Conservation (phyloP, 331 rosid species). For the Saraca asoca region DNA sequence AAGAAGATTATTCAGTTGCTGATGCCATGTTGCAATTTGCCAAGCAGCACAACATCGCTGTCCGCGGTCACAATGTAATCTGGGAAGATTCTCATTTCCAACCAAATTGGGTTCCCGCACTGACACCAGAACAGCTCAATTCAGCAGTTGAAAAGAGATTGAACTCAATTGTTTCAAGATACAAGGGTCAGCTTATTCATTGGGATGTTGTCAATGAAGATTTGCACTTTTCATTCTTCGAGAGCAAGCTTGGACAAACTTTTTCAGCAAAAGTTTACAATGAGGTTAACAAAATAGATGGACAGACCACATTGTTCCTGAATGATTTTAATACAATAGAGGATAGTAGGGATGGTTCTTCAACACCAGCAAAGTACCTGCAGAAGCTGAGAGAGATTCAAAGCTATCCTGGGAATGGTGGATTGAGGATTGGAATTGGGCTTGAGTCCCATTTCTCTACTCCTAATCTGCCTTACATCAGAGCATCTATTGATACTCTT, state of each 20-base stretch:
- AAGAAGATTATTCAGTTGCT: slow-evolving; percentile 41
- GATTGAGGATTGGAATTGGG: slow-evolving; percentile 54
- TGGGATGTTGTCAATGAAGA: slow-evolving; percentile 91
- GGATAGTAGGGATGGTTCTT: slow-evolving; percentile 40
- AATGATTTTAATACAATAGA: slow-evolving; percentile 77
- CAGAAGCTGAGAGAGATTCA: slow-evolving; percentile 49
- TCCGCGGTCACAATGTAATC: slow-evolving; percentile 71
- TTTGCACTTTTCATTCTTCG: slow-evolving; percentile 56
- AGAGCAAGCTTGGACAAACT: slow-evolving; percentile 42
- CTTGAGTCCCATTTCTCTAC: slow-evolving; percentile 65
- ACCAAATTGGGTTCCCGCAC: slow-evolving; percentile 57
- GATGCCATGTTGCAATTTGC: slow-evolving; percentile 66
- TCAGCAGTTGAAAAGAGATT: slow-evolving; percentile 44
- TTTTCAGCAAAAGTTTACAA: slow-evolving; percentile 43
- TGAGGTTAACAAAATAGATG: slow-evolving; percentile 45
- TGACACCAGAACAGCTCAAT: slow-evolving; percentile 36
- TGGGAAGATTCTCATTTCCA: slow-evolving; percentile 57
- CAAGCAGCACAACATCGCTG: slow-evolving; percentile 39
- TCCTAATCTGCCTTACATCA: slow-evolving; percentile 63
- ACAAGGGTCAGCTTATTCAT: slow-evolving; percentile 55
- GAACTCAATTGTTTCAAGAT: slow-evolving; percentile 51
- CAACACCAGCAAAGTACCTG: slow-evolving; percentile 51
- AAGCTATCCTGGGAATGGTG: slow-evolving; percentile 27
- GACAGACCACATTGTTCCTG: slow-evolving; percentile 48
- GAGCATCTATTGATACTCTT: slow-evolving; percentile 69